Evolutionary conservation across 1,284 basidiomycete genomes (phyloP), one percentile per base, ranked within the genome.

Genomic region (Cronartium ribicola): DNA sequence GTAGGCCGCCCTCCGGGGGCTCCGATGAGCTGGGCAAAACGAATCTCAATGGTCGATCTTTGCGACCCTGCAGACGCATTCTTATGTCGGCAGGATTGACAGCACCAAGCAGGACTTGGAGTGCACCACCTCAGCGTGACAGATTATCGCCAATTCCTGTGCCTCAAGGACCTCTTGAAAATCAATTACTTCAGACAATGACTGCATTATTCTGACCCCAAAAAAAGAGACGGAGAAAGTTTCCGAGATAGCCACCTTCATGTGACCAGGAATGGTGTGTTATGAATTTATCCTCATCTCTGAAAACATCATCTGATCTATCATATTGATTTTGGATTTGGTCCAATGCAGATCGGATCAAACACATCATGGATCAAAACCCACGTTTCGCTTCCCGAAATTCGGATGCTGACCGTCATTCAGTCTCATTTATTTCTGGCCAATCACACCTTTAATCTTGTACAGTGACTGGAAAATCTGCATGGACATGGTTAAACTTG

Each of bases 1-100:
- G 62, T 72, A 3, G 43, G 62, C 13, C 62, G 69, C 7, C 69
- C 69, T 6, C 69, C 69, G 0, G 69, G 69, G 0, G 69, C 69
- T 6, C 69, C 69, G 1, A 40, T 63, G 2, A 57, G 39, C 14
- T 72, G 69, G 69, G 44, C 62, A 5, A 65, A 55, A 11, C 46
- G 61, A 3, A 46, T 65, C 2, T 7, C n/a, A 6, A 55, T 22
- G 14, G 6, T 48, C 37, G 63, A 71, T 41, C 41, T 63, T 10
- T 29, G 22, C 4, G 37, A 40, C 11, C 36, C 61, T 44, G 41
- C 17, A 5, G 43, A 39, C 39, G 43, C 61, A 11, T n/a, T n/a
- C n/a, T n/a, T n/a, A n/a, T n/a, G n/a, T n/a, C n/a, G 51, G 66
- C 3, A 13, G 22, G 2, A 22, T 2, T 37, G 22, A 10, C 63